Evolutionary conservation across 2,329 filamentous ascomycete genomes (phyloP).

Genomic region (Colletotrichum agaves): DNA sequence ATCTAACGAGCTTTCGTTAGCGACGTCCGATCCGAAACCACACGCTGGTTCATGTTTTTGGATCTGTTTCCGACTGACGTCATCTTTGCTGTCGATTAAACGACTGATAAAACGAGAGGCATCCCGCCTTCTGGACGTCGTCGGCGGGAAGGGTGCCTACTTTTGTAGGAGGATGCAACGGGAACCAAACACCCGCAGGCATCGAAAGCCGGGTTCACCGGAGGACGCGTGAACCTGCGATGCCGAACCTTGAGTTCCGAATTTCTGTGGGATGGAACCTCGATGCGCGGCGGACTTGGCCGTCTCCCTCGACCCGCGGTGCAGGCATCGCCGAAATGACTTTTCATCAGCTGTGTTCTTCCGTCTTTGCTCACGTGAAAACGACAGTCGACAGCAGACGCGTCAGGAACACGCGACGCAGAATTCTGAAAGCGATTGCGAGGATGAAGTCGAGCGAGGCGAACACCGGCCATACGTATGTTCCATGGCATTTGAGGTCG

Average conservation of each 20-base stretch:
- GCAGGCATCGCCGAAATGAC: neutral
- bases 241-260: no score
- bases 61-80: neutral
- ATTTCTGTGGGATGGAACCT: no score
- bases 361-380: neutral
- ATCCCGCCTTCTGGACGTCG: neutral
- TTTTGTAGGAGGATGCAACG: no score
- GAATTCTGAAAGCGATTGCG: neutral
- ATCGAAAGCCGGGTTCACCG: no score
- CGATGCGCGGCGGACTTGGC: no score
- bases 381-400: neutral
- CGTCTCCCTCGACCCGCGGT: neutral
- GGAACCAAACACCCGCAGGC: no score
- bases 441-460: no score
- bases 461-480: no score
- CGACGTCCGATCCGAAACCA: slow-evolving; percentile 12
- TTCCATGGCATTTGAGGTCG: no score
- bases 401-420: neutral
- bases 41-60: neutral
- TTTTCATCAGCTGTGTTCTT: neutral
- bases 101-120: neutral
- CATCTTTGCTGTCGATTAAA: neutral
- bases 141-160: no score
- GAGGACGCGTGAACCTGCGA: no score
- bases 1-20: neutral